Conservation (phyloP, 306 rosid genomes). For the Comarum palustre region DNA sequence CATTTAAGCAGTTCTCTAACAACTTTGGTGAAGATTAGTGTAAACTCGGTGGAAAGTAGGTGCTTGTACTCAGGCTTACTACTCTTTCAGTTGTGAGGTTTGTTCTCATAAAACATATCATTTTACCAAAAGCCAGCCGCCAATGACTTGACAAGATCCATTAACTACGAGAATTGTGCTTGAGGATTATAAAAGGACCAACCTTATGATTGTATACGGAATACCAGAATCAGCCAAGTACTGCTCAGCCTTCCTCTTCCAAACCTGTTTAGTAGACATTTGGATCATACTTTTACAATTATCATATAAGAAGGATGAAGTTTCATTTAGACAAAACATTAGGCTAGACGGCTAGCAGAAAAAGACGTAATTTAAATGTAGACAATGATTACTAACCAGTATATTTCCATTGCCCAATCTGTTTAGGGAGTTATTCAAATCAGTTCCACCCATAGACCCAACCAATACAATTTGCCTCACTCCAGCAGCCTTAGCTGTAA, state of each 20-base stretch:
- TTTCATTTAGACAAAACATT: background rate
- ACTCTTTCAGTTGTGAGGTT: background rate
- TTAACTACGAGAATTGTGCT: background rate
- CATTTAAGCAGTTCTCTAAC: background rate
- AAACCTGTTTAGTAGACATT: constrained; percentile 44
- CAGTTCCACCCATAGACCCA: constrained; percentile 96
- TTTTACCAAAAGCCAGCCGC: background rate
- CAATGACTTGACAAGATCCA: background rate
- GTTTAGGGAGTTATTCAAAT: constrained; percentile 72
- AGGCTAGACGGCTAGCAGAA: background rate
- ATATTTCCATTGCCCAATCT: constrained; percentile 85
- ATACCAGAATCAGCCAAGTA: constrained; percentile 87
- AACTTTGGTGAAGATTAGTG: background rate
- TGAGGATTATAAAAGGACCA: constrained; percentile 10
- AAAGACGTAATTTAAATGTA: constrained; percentile 13
- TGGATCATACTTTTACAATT: background rate
- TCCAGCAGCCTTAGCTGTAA: constrained; percentile 87
- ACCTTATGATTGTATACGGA: constrained; percentile 93
- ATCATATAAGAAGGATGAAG: constrained; percentile 2
- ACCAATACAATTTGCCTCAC: constrained; percentile 92
- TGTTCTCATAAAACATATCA: background rate
- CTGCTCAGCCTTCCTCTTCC: constrained; percentile 98
- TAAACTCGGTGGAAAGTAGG: background rate
- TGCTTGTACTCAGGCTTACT: background rate
- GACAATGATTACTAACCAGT: constrained; percentile 57